Evolutionary conservation across 306 rosid species (phyloP).

Genomic region (Dryas octopetala): DNA sequence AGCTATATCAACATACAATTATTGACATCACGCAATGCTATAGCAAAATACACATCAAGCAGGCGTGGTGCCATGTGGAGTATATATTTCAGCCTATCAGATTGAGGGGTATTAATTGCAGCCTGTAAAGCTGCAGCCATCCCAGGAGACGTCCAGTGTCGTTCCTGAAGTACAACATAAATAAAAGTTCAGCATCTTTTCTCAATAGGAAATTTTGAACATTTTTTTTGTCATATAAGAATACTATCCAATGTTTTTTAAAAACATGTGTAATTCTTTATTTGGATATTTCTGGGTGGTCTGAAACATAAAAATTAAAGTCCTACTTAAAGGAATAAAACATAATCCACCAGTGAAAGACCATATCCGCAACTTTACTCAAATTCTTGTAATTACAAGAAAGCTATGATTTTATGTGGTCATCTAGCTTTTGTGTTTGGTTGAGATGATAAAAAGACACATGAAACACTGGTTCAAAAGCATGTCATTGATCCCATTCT

Average conservation of each 20-base stretch:
- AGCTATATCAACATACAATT: constrained; percentile 56
- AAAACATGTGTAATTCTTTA: background rate
- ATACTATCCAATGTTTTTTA: background rate
- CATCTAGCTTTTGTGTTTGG: background rate
- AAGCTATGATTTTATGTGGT: background rate
- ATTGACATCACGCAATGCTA: constrained; percentile 69
- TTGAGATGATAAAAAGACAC: background rate
- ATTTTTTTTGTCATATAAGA: background rate
- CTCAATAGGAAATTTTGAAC: background rate
- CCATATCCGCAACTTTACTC: background rate
- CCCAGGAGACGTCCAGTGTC: constrained; percentile 94
- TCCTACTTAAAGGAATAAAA: background rate
- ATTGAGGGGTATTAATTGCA: constrained; percentile 64
- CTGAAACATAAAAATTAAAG: background rate
- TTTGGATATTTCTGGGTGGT: background rate
- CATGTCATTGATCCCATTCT: background rate
- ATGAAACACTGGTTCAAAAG: background rate
- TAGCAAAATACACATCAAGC: constrained; percentile 74
- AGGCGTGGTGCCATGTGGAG: constrained; percentile 65
- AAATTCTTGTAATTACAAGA: background rate
- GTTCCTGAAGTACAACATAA: constrained; percentile 61
- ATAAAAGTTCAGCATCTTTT: constrained; percentile 19
- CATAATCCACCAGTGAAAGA: background rate
- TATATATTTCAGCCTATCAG: constrained; percentile 73
- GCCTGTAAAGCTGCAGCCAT: constrained; percentile 61